Evolutionary conservation across 1,284 basidiomycete genomes (phyloP), one percentile per base, ranked within the genome.

Genomic region (Irpex rosettiformis): DNA sequence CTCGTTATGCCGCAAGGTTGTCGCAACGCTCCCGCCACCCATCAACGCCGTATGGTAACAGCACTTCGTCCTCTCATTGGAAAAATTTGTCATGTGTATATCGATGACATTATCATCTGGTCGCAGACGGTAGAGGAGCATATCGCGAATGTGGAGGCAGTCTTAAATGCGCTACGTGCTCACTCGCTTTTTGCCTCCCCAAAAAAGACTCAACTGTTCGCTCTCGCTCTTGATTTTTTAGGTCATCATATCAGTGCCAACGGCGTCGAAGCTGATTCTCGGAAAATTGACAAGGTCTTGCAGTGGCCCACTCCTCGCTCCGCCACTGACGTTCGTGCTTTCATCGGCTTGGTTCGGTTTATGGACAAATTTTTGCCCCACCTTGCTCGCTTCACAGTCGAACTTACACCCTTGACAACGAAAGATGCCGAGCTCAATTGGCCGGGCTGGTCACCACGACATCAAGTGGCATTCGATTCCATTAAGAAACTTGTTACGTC

Each of bases 241-340:
- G 71, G 72, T 0, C 72, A 73, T 58, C 29, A 60, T 28, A 60
- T 66, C 22, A 61, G 62, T 0, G 4, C 11, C 0, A 1, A 30
- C 2, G 62, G 63, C 0, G 58, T 66, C 10, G 45, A 66, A 18
- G 65, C 73, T 0, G 74, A 79, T 45, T 1, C 2, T 1, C 13
- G 49, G 13, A 77, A 57, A 24, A 28, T 29, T 7, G 47, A 52
- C 1, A 28, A 52, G 25, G 30, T 57, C 2, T 3, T 45, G 54
- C 2, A 57, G 16, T 58, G 57, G 52, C 57, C 52, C 10, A 21
- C 24, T 4, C 57, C 57, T 7, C 2, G n/a, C 1, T 54, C 27
- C 3, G 53, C 53, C 25, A 47, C 40, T 3, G 57, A 58, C 24
- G 57, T 58, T 0, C 52, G 52, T 1, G 8, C 57, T 2, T 58